Evolutionary conservation across 495 filamentous ascomycete genomes (phyloP).

Genomic region (Physcia stellaris): DNA sequence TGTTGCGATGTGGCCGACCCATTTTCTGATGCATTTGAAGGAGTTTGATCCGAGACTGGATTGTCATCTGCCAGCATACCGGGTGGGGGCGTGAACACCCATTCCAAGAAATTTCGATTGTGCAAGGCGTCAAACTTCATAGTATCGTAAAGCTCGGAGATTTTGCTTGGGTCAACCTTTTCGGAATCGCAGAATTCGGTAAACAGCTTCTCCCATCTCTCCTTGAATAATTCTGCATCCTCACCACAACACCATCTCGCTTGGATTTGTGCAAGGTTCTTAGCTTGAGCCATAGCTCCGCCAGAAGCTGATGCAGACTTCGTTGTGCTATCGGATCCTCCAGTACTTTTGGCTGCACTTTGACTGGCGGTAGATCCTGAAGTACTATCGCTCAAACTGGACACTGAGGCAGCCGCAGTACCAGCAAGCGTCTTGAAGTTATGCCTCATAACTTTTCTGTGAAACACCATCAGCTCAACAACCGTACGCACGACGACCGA

Average conservation of each 20-base stretch:
- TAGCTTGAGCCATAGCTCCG: constrained; percentile 22
- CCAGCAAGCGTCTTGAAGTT: constrained; percentile 71
- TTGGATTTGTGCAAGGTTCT: constrained; percentile 60
- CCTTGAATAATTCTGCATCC: constrained; percentile 85
- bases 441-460: constrained; percentile 82
- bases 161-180: constrained; percentile 95
- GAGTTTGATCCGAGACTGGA: background rate
- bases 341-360: background rate
- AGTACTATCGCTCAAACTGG: constrained; percentile 19
- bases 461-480: constrained; percentile 93
- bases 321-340: constrained; percentile 2
- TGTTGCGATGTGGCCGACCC: background rate
- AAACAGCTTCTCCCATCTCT: constrained; percentile 98
- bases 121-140: constrained; percentile 99
- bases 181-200: constrained; percentile 91
- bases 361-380: background rate
- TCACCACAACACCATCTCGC: constrained; percentile 92
- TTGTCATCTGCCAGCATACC: constrained; percentile 50
- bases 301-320: background rate
- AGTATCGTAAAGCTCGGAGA: constrained; percentile 93
- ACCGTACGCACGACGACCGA: constrained; percentile 82
- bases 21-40: background rate
- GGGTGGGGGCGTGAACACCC: constrained; percentile 79
- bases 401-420: constrained; percentile 44
- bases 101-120: constrained; percentile 93